Conservation (phyloP, 768 basidiomycete species). For the Porphyrellus cyaneotinctus region DNA sequence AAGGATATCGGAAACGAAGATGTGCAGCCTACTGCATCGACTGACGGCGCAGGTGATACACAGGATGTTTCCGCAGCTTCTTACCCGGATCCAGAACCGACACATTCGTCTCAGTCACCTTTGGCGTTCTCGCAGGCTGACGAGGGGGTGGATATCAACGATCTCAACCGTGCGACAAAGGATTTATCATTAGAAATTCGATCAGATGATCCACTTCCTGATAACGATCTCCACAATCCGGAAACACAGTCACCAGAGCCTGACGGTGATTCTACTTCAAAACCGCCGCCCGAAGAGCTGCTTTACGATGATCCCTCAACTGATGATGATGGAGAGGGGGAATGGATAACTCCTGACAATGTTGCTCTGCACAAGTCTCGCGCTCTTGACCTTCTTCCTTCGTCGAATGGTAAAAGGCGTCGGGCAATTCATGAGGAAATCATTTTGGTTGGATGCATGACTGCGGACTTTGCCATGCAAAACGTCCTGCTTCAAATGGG, state of each 20-base stretch:
- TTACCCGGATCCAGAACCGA: background rate
- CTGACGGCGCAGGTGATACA: background rate
- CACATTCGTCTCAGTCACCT: background rate
- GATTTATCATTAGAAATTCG: slow-evolving; percentile 14
- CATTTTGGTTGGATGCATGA: slow-evolving; percentile 86
- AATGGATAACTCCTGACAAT: slow-evolving; percentile 96
- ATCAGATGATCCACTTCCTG: slow-evolving; percentile 2
- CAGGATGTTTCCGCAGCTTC: background rate
- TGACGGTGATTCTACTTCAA: background rate
- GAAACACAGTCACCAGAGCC: slow-evolving; percentile 23
- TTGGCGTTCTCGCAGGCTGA: background rate
- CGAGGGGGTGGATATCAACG: background rate
- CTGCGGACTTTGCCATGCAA: slow-evolving; percentile 98
- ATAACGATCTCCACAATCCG: slow-evolving; percentile 34
- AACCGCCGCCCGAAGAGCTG: slow-evolving; percentile 25
- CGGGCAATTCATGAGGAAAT: slow-evolving; percentile 35
- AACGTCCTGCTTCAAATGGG: slow-evolving; percentile 96
- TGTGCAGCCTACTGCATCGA: background rate
- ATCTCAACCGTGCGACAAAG: slow-evolving; percentile 10
- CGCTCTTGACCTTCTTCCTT: slow-evolving; percentile 77
- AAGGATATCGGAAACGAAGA: background rate
- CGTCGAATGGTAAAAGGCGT: slow-evolving; percentile 36
- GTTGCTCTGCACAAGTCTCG: slow-evolving; percentile 82
- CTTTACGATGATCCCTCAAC: slow-evolving; percentile 76
- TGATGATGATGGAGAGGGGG: slow-evolving; percentile 79